Conservation (phyloP, 164 flowering plant genomes). For the Akebia trifoliata region DNA sequence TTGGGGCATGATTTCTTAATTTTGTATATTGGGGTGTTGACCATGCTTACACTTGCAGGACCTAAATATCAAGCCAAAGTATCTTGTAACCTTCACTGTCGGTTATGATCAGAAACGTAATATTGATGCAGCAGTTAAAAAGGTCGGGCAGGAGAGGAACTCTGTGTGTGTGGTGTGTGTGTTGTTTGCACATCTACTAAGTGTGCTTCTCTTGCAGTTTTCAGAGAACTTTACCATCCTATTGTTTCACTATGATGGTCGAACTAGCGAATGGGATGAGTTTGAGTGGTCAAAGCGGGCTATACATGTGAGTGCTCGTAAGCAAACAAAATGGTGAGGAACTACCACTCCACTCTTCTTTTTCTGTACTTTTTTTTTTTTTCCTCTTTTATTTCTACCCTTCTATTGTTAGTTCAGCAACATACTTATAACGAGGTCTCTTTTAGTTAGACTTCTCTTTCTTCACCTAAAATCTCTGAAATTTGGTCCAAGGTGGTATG, state of each 20-base stretch:
- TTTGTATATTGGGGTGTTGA: background rate
- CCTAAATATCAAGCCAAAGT: constrained; percentile 57
- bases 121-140: constrained; percentile 74
- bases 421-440: background rate
- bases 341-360: background rate
- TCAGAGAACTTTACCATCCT: constrained; percentile 79
- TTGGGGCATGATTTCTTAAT: too few relatives aligned
- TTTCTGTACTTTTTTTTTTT: too few relatives aligned
- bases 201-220: constrained; percentile 42
- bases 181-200: too few relatives aligned
- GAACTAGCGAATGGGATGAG: constrained; percentile 84
- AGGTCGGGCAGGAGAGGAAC: too few relatives aligned
- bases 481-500: constrained; percentile 77
- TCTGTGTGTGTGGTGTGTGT: too few relatives aligned
- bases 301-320: constrained; percentile 69
- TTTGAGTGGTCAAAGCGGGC: constrained; percentile 93
- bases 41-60: constrained; percentile 47
- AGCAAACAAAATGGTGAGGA: constrained; percentile 88
- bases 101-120: constrained; percentile 61
- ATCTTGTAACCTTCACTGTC: constrained; percentile 89
- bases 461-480: background rate
- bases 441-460: background rate
- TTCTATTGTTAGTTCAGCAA: background rate
- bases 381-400: too few relatives aligned
- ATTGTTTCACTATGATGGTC: constrained; percentile 89